Evolutionary conservation across 306 rosid genomes (phyloP).

Genomic region (Ochetophila trinervis): DNA sequence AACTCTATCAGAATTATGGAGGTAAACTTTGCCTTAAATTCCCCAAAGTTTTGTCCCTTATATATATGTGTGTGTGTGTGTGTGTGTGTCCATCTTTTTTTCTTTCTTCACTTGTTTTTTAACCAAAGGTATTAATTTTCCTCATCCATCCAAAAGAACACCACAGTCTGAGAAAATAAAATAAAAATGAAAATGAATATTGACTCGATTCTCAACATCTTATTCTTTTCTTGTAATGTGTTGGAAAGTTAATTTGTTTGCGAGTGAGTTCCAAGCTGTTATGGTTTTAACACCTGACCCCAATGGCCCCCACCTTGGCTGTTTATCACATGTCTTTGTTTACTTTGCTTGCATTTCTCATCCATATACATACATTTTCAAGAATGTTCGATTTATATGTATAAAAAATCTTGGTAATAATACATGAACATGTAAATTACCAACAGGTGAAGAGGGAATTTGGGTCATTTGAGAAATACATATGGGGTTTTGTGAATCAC

Average conservation of each 20-base stretch:
- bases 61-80: too few species aligned
- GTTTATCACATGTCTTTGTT: background rate
- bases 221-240: constrained; percentile 23
- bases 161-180: constrained; percentile 29
- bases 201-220: constrained; percentile 16
- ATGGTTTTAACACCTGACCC: constrained; percentile 29
- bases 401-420: background rate
- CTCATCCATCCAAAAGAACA: background rate
- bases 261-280: constrained; percentile 41
- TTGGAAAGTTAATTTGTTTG: constrained; percentile 25
- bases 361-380: too few species aligned
- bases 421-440: background rate
- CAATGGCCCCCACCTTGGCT: constrained; percentile 16
- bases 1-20: constrained; percentile 80
- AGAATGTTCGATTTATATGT: background rate
- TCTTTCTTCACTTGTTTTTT: background rate
- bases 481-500: constrained; percentile 90
- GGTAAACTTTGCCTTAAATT: constrained; percentile 38
- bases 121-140: background rate
- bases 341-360: too few species aligned
- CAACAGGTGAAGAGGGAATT: constrained; percentile 68
- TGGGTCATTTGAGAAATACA: constrained; percentile 80
- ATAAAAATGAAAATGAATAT: constrained; percentile 6
- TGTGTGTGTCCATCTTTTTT: too few species aligned
- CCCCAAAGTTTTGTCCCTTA: constrained; percentile 1